Base-by-base conservation (phyloP, 441 rosid species). In the Aquilaria agallochum region DNA sequence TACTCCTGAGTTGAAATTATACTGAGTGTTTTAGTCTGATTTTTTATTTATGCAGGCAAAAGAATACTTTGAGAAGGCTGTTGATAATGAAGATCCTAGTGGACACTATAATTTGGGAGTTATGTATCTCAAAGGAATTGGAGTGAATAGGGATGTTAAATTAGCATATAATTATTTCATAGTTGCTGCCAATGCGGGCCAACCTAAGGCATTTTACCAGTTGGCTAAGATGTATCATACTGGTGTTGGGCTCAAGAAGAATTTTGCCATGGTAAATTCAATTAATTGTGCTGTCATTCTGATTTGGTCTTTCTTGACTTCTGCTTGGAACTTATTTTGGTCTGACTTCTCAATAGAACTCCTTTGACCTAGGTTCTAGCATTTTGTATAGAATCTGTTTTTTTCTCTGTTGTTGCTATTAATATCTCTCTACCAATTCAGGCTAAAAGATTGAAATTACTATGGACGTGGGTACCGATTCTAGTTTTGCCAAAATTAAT, bases 191-290 rank as follows among this genome's bases (percentile, higher is more conserved):
- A 95, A 92, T 77, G 86, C 80, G 46, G 98, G 97, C 70, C 97
- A 88, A 69, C 96, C 97, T 31, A 95, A 95, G 85, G 99, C 98
- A 53, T 88, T 90, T 76, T 95, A 88, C 80, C 99, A 95, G 80
- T 82, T 95, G 70, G 99, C 97, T 54, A 95, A 84, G 83, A 95
- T 92, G 99, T 95, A 92, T 70, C 99, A 90, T 58, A 95, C 86
- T 44, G 99, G 99, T 58, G 82, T 95, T 45, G 98, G 97, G 65
- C 95, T 95, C 63, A 87, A 88, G 71, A 87, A 87, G 77, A 86
- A 85, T 77, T 80, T 79, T 44, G 77, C 77, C 11, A 80, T 75
- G 99, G 98, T 92, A 90, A 77, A 31, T 59, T 15, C 2, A 44
- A 40, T 30, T 31, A 14, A 47, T 66, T 60, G 57, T 49, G 42